These are phyloP conservation scores for Cunninghamia lanceolata DNA, from an alignment of 75 land plant genomes.

Conservation along the genomic window DNA sequence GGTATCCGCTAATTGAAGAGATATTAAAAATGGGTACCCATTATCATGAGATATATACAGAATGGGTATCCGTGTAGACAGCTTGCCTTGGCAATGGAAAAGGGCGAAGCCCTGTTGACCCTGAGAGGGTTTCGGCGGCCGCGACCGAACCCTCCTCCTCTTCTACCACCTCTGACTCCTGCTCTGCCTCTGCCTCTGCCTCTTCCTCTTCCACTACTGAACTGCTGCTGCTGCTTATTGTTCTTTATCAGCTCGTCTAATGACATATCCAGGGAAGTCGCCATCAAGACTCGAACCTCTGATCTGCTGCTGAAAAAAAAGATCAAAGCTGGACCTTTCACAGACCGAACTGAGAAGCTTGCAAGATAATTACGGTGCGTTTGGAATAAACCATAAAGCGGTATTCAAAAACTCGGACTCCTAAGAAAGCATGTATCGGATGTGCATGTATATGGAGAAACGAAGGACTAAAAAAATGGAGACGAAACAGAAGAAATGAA, in stretches of 20 bases:
- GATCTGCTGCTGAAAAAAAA: not conserved
- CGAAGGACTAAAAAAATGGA: not conserved
- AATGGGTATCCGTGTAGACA: not conserved
- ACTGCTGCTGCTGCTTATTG: conserved; percentile 25
- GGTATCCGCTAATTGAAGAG: not conserved
- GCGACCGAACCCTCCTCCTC: not conserved
- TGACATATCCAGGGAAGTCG: conserved; percentile 38
- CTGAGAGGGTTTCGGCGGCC: not conserved
- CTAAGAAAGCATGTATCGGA: not conserved
- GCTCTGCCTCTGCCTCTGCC: not conserved
- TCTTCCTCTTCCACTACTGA: conserved; percentile 17
- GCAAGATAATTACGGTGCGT: not conserved
- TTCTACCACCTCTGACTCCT: not conserved
- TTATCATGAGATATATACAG: not conserved
- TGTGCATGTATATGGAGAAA: not conserved
- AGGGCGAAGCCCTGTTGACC: conserved; percentile 6
- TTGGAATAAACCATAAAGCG: not conserved
- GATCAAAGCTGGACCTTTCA: not conserved
- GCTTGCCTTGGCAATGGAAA: conserved; percentile 14
- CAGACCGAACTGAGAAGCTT: not conserved
- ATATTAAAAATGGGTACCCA: not conserved
- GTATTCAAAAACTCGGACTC: not conserved
- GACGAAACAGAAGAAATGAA: not conserved
- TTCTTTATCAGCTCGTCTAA: conserved; percentile 44
- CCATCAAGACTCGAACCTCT: conserved; percentile 9